Base-by-base conservation (phyloP, 1,139 yeast genomes). In the Eremothecium cymbalariae region DNA sequence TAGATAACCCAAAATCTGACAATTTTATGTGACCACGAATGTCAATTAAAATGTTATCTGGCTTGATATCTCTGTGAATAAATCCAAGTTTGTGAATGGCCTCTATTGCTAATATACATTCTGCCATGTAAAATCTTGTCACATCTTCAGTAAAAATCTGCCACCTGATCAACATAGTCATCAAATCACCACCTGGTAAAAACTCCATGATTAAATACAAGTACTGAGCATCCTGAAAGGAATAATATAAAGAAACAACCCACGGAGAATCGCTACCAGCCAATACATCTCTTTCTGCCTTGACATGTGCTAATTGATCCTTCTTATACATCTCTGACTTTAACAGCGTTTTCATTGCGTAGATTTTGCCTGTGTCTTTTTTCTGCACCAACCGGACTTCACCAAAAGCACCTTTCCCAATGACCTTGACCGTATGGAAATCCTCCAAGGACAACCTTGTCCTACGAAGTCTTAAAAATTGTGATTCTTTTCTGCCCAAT, bases 151-250 rank as follows among this genome's bases (percentile, higher is more conserved):
- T 80, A 54, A 81, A 81, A 17, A 81, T 74, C 54, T 81, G 88
- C 93, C 93, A 81, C 60, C 86, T 73, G 50, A 81, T 81, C 51
- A 81, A 65, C 93, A 81, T 81, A 0, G 93, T 81, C 93, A 81
- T 81, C 47, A 81, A 65, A 60, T 81, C 93, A 45, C 93, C 93
- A 43, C 93, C 93, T 3, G 93, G 93, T 43, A 81, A 67, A 53
- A 80, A 81, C 52, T 81, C 93, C 93, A 81, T 81, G 47, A 81
- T 81, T 49, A 81, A 65, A 52, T 81, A 81, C 42, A 81, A 62
- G 51, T 81, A 80, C 48, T 79, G 79, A 1, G 80, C 58, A 60
- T 81, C 93, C 57, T 81, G 93, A 60, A 81, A 81, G 1, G 93
- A 81, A 54, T 81, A 81, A 53, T 78, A 80, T 42, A 81, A 63